Percentiles rank a stretch among this genome's conserved stretches.
These are phyloP conservation scores for Penicillium coffeae DNA, from an alignment of 495 filamentous ascomycete species.

Conservation along the genomic window DNA sequence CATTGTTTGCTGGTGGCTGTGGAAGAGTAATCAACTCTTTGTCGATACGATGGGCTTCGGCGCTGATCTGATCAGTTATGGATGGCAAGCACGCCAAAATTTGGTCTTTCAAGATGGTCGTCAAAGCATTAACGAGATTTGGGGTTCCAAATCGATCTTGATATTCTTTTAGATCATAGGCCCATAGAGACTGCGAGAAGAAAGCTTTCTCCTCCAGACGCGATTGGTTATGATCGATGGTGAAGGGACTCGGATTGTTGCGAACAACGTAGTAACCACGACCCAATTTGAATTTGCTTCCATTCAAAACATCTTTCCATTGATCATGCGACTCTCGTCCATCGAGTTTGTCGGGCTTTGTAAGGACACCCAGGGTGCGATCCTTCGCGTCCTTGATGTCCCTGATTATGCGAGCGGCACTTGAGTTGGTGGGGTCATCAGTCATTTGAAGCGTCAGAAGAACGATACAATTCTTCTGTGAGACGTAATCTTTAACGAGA, in stretches of 20 bases:
- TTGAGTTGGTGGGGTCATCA: constrained; percentile 66
- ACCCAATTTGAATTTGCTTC: constrained; percentile 51
- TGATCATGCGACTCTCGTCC: constrained; percentile 40
- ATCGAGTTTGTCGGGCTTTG: constrained; percentile 70
- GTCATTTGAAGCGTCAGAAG: constrained; percentile 74
- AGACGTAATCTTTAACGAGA: constrained; percentile 63
- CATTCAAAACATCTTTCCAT: constrained; percentile 58
- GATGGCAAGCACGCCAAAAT: constrained; percentile 58
- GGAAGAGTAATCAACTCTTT: constrained; percentile 48
- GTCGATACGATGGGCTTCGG: constrained; percentile 44
- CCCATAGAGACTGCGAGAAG: constrained; percentile 52
- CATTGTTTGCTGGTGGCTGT: constrained; percentile 46
- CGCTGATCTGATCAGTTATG: constrained; percentile 55
- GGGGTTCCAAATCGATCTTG: constrained; percentile 55
- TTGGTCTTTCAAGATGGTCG: constrained; percentile 48
- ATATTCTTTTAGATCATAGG: constrained; percentile 39
- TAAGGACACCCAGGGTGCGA: constrained; percentile 72
- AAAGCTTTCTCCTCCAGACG: constrained; percentile 55
- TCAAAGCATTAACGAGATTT: constrained; percentile 52
- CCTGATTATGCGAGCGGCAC: constrained; percentile 59
- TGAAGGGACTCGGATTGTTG: constrained; percentile 47
- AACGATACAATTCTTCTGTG: constrained; percentile 61
- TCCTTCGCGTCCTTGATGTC: constrained; percentile 49
- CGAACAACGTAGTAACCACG: constrained; percentile 66
- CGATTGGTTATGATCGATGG: constrained; percentile 52